Percentiles rank a stretch among this genome's conserved stretches.
Conservation (phyloP, 1,284 basidiomycete species). For the Pterulicium gracile region DNA sequence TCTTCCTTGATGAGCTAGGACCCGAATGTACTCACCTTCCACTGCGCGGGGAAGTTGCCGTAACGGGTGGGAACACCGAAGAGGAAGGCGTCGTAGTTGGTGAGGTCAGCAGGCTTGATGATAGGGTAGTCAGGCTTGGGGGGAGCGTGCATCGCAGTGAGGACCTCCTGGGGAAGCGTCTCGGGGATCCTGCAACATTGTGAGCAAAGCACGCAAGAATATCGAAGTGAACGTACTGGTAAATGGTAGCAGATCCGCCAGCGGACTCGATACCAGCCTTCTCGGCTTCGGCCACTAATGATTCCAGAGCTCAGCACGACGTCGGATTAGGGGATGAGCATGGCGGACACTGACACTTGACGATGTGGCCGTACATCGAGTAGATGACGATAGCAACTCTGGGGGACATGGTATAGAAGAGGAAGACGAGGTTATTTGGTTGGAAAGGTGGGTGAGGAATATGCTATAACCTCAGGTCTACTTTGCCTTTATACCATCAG, state of each 20-base stretch:
- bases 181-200: constrained; percentile 55
- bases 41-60: constrained; percentile 61
- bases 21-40: constrained; percentile 41
- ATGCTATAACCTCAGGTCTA: too few species aligned
- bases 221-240: constrained; percentile 40
- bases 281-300: constrained; percentile 65
- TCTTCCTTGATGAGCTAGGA: neutral
- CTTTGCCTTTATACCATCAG: too few species aligned
- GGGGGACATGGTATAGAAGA: too few species aligned
- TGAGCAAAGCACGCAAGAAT: neutral
- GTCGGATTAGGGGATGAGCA: neutral
- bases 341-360: constrained; percentile 37
- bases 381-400: constrained; percentile 78
- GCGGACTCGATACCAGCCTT: constrained; percentile 61
- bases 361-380: constrained; percentile 75
- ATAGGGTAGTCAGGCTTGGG: constrained; percentile 65
- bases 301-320: neutral
- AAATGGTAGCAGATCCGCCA: constrained; percentile 67
- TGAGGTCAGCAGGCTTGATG: constrained; percentile 57
- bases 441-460: too few species aligned
- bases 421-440: too few species aligned
- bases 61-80: constrained; percentile 76
- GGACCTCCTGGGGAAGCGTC: constrained; percentile 73
- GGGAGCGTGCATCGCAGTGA: constrained; percentile 70
- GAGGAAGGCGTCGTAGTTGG: constrained; percentile 51